Percentiles rank a stretch among this genome's conserved stretches.
Evolutionary conservation across 169 alveolate species (phyloP).

Genomic region (Plasmodium yoelii): DNA sequence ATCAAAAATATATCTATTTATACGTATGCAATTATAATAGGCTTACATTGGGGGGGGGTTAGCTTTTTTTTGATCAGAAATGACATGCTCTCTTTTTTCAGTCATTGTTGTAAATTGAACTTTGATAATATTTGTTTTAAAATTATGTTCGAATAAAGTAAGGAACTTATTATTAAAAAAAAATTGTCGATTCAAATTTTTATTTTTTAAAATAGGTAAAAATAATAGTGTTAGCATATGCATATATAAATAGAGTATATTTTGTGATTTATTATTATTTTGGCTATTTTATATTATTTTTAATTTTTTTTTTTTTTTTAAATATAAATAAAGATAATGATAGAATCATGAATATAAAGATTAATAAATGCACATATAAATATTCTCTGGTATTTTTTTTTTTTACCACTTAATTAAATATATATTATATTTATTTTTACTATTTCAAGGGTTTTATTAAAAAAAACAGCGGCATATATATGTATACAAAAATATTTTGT

Average conservation of each 20-base stretch:
- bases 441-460: too few species aligned
- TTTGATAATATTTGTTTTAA: not conserved
- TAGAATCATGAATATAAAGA: not conserved
- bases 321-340: not conserved
- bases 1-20: too few species aligned
- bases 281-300: not conserved
- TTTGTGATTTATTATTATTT: not conserved
- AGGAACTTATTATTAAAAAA: too few species aligned
- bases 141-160: not conserved
- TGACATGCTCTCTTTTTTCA: conserved; percentile 28
- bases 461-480: too few species aligned
- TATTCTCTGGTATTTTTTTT: too few species aligned
- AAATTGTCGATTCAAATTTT: not conserved
- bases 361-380: too few species aligned
- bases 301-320: not conserved
- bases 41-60: not conserved
- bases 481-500: too few species aligned
- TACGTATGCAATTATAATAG: not conserved
- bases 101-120: conserved; percentile 13
- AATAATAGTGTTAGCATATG: not conserved
- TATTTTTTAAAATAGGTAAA: not conserved
- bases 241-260: too few species aligned
- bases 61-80: not conserved
- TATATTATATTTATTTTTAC: too few species aligned
- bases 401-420: too few species aligned